phyloP scores from a whole-genome alignment of 2,329 filamentous ascomycete species.

The Trichoderma citrinoviride region DNA sequence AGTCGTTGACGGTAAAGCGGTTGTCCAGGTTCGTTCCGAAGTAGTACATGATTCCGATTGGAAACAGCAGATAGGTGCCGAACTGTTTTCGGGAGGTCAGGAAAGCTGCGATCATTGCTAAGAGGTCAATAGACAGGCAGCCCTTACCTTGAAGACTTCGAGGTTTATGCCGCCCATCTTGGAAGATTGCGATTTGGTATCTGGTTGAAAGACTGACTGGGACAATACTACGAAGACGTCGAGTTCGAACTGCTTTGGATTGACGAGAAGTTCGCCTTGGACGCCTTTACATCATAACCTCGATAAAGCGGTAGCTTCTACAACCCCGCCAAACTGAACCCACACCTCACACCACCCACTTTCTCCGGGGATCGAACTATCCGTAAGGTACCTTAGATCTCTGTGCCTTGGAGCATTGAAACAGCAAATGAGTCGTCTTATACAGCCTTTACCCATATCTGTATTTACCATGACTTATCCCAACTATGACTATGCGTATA shows the following conservation, averaged over 20 bases:
- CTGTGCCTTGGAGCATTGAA: neutral
- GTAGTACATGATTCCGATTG: slow-evolving; percentile 99
- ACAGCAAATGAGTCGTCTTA: neutral
- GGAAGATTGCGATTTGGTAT: neutral
- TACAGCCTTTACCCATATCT: neutral
- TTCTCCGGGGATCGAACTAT: neutral
- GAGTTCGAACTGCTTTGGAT: neutral
- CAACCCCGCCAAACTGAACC: neutral
- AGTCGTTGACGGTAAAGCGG: slow-evolving; percentile 82
- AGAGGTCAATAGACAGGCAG: neutral
- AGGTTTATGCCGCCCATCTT: slow-evolving; percentile 80
- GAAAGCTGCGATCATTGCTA: neutral
- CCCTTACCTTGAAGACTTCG: slow-evolving; percentile 84
- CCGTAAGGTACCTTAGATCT: too few species aligned
- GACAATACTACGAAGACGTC: neutral
- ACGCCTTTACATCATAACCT: slow-evolving; percentile 23
- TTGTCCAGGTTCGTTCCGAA: slow-evolving; percentile 97
- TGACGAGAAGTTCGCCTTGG: slow-evolving; percentile 2
- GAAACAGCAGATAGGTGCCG: slow-evolving; percentile 98
- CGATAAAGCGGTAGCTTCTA: slow-evolving; percentile 25
- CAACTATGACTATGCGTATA: slow-evolving; percentile 14
- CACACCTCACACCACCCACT: slow-evolving; percentile 14
- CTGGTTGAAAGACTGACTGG: neutral
- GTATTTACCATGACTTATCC: neutral
- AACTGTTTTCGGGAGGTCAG: slow-evolving; percentile 58